Evolutionary conservation across 2,329 filamentous ascomycete species (phyloP).

Genomic region (Hymenoscyphus occultus): DNA sequence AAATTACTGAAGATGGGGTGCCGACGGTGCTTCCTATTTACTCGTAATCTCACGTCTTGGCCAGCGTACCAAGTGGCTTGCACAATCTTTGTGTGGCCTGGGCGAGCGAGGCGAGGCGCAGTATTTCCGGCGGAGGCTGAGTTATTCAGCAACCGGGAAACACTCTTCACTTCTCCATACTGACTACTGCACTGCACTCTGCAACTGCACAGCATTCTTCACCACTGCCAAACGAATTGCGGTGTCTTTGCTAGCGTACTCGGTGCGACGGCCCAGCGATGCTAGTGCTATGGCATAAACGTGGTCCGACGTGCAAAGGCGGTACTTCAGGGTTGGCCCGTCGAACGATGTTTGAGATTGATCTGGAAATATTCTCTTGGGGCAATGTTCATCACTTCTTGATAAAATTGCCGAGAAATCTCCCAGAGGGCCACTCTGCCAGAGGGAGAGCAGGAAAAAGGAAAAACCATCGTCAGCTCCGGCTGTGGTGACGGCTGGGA

Average conservation of each 20-base stretch:
- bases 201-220: background rate
- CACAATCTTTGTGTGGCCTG: background rate
- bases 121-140: constrained; percentile 5
- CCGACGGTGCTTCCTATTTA: no score
- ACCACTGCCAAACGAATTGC: background rate
- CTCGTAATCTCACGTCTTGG: no score
- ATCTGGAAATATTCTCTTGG: background rate
- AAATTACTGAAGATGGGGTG: no score
- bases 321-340: background rate
- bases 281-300: constrained; percentile 9
- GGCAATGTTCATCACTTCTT: background rate
- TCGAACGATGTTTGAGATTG: background rate
- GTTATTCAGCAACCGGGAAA: constrained; percentile 1
- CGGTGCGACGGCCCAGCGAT: background rate
- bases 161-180: background rate
- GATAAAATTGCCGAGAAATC: background rate
- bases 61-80: background rate
- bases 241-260: background rate
- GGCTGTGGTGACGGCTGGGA: no score
- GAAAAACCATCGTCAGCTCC: no score
- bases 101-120: constrained; percentile 5
- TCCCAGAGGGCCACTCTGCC: background rate
- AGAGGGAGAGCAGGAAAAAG: background rate
- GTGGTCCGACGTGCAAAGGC: constrained; percentile 2
- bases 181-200: background rate